A percentile compares a stretch with the other conserved stretches of the same genome.
Evolutionary conservation across 176 grass and related monocot genomes (phyloP).

Genomic region (Alopecurus myosuroides): DNA sequence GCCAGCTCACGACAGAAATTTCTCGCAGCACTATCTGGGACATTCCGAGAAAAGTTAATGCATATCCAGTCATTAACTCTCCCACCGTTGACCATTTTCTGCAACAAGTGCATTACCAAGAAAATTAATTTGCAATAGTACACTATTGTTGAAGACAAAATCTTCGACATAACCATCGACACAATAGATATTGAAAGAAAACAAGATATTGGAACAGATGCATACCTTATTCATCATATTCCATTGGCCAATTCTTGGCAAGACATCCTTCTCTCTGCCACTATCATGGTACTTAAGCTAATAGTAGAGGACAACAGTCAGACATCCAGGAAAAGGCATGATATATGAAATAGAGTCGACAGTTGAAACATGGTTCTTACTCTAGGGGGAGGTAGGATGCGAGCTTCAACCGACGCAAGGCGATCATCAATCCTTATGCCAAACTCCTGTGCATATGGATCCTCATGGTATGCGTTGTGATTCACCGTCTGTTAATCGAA

Average conservation of each 20-base stretch:
- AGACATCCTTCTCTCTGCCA: conserved; percentile 64
- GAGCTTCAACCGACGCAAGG: conserved; percentile 66
- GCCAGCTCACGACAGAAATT: conserved; percentile 44
- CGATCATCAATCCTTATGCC: conserved; percentile 56
- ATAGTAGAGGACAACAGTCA: conserved; percentile 7
- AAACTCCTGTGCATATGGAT: conserved; percentile 72
- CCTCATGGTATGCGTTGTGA: conserved; percentile 62
- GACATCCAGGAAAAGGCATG: neutral
- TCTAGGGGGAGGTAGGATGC: conserved; percentile 57
- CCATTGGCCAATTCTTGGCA: conserved; percentile 68
- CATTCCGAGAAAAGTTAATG: conserved; percentile 48
- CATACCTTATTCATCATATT: conserved; percentile 79
- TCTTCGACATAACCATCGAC: neutral
- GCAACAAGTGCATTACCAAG: neutral
- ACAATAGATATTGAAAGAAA: neutral
- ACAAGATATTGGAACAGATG: neutral
- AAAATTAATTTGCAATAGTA: neutral
- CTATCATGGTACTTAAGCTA: conserved; percentile 72
- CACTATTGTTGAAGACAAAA: neutral
- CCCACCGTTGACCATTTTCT: conserved; percentile 67
- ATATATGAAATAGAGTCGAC: neutral
- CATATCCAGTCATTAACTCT: conserved; percentile 55
- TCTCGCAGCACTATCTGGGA: conserved; percentile 23
- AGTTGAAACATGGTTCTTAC: conserved; percentile 33
- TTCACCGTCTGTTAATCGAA: conserved; percentile 57